These are phyloP conservation scores for Zygnema circumcarinatum DNA, from an alignment of 139 green algal genomes.

Conservation along the genomic window DNA sequence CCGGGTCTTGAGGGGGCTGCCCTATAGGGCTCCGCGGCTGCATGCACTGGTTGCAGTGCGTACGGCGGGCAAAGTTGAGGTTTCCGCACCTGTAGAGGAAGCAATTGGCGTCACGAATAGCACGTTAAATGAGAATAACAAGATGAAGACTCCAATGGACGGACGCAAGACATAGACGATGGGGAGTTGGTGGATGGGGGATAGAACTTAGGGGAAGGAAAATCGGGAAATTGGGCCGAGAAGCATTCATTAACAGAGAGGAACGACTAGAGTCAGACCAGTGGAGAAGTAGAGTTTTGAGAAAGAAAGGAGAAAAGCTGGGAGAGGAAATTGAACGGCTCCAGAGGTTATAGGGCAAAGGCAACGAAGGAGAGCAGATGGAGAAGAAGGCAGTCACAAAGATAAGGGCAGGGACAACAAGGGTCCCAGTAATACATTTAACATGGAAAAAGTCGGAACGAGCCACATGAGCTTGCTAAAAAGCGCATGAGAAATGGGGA, in stretches of 20 bases:
- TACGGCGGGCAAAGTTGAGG: constrained; percentile 39
- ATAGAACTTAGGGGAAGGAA: not conserved
- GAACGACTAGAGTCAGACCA: too few relatives aligned
- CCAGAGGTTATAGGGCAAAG: not conserved
- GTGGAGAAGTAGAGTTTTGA: too few relatives aligned
- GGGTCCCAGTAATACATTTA: too few relatives aligned
- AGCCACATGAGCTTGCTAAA: too few relatives aligned
- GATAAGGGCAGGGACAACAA: too few relatives aligned
- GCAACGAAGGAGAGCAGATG: not conserved
- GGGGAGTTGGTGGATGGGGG: not conserved
- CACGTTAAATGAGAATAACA: not conserved
- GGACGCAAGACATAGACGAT: constrained; percentile 6
- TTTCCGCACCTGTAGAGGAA: constrained; percentile 39
- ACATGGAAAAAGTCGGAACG: too few relatives aligned
- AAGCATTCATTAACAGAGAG: too few relatives aligned
- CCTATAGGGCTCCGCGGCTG: not conserved
- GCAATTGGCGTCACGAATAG: not conserved
- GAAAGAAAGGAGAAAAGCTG: not conserved
- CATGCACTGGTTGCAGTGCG: constrained; percentile 44
- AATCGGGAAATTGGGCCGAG: not conserved
- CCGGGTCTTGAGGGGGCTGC: not conserved
- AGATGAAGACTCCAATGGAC: not conserved
- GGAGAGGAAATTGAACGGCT: not conserved
- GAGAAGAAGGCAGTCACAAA: too few relatives aligned
- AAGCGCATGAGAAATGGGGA: too few relatives aligned